Evolutionary conservation across 2,329 filamentous ascomycete genomes (phyloP).

Genomic region (Cadophora gregata): DNA sequence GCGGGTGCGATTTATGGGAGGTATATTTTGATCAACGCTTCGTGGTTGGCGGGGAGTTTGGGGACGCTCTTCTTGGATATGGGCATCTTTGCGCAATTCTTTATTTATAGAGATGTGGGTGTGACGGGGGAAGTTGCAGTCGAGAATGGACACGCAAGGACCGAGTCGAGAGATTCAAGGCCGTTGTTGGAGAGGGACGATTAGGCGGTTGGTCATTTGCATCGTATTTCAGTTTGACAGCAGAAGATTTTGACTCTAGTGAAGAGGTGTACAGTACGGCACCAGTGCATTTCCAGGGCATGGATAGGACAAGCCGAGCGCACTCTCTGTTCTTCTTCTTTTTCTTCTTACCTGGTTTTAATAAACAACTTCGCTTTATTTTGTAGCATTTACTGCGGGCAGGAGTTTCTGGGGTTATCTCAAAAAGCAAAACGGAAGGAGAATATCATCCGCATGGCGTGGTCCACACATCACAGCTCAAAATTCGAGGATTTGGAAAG

Average conservation of each 20-base stretch:
- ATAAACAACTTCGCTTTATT: not conserved
- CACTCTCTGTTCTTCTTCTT: not conserved
- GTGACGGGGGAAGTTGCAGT: slow-evolving; percentile 21
- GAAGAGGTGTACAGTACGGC: slow-evolving; percentile 10
- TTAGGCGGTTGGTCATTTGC: not conserved
- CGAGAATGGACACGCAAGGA: slow-evolving; percentile 23
- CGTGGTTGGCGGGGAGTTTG: slow-evolving; percentile 88
- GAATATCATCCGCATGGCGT: not conserved
- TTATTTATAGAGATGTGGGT: slow-evolving; percentile 67
- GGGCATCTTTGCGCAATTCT: slow-evolving; percentile 90
- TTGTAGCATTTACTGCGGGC: not conserved
- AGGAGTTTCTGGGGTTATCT: not conserved
- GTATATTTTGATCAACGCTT: slow-evolving; percentile 89
- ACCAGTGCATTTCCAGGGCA: not conserved
- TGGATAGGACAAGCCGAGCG: not conserved
- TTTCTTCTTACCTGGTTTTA: not conserved
- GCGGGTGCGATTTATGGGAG: slow-evolving; percentile 69
- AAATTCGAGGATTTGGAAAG: not conserved
- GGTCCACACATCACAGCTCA: not conserved
- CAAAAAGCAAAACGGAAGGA: not conserved
- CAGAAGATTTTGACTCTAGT: no score
- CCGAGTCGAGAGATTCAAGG: slow-evolving; percentile 28
- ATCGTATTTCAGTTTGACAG: not conserved
- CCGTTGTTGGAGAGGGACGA: slow-evolving; percentile 36
- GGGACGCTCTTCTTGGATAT: slow-evolving; percentile 87